These are phyloP conservation scores for Emmonsia crescens DNA, from an alignment of 2,329 filamentous ascomycete genomes.

Conservation along the genomic window DNA sequence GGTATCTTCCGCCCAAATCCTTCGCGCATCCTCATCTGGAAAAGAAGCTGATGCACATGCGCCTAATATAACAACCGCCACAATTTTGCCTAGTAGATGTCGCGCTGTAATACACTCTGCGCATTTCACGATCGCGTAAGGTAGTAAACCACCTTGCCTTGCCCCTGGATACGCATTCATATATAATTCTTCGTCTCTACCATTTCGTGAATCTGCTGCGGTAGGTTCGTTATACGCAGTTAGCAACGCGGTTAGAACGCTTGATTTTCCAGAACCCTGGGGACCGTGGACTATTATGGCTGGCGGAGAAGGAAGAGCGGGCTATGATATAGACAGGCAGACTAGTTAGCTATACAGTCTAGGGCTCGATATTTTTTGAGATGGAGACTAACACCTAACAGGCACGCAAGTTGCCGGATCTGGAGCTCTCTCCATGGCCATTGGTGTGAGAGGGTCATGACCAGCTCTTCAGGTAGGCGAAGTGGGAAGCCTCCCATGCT, in stretches of 20 bases:
- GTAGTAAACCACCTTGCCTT: constrained; percentile 11
- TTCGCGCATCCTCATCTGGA: constrained; percentile 5
- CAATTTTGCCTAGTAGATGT: constrained; percentile 37
- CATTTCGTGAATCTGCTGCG: constrained; percentile 4
- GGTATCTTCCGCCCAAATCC: constrained; percentile 32
- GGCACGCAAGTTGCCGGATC: constrained; percentile 16
- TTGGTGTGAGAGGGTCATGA: constrained; percentile 26
- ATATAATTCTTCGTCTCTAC: neutral
- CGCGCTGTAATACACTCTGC: constrained; percentile 37
- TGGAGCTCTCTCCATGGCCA: constrained; percentile 37
- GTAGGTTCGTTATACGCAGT: constrained; percentile 48
- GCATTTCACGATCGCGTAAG: constrained; percentile 33
- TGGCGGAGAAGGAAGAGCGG: constrained; percentile 51
- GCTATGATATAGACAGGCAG: constrained; percentile 15
- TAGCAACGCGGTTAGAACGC: constrained; percentile 55
- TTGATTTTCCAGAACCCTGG: constrained; percentile 76
- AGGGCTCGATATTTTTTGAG: neutral
- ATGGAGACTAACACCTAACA: neutral
- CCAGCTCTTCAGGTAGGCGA: constrained; percentile 25
- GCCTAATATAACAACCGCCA: constrained; percentile 28
- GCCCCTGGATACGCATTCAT: neutral
- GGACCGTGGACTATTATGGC: constrained; percentile 75
- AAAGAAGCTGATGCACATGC: neutral
- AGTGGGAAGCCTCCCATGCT: constrained; percentile 5
- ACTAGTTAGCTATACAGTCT: neutral